Percentiles rank a stretch among this genome's conserved stretches.
These are phyloP conservation scores for Diversispora eburnea DNA, from an alignment of 192 early-diverging fungal genomes.

Conservation along the genomic window DNA sequence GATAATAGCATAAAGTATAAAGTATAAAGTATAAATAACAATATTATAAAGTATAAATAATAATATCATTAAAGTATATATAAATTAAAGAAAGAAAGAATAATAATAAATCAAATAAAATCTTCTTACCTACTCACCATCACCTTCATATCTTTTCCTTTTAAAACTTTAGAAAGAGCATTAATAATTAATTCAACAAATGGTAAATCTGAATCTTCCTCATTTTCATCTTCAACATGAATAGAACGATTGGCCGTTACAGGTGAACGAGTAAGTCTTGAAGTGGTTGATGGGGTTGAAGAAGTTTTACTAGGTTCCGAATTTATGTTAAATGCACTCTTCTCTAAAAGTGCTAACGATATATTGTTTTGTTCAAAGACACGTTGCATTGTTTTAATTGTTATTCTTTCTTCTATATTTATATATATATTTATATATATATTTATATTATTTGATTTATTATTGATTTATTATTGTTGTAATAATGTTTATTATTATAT, in stretches of 20 bases:
- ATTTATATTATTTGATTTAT: no score
- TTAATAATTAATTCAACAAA: not conserved
- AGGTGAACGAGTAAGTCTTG: not conserved
- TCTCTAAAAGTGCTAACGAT: not conserved
- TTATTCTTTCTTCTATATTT: not conserved
- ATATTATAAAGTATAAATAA: not conserved
- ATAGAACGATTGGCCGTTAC: not conserved
- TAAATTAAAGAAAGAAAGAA: not conserved
- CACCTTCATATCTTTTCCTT: conserved; percentile 3
- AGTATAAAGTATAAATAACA: not conserved
- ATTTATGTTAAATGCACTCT: not conserved
- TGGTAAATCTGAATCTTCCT: not conserved
- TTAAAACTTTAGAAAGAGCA: conserved; percentile 1
- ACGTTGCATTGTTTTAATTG: not conserved
- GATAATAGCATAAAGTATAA: no score
- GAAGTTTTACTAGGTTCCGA: not conserved
- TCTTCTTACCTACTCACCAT: not conserved
- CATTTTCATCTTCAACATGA: conserved; percentile 1
- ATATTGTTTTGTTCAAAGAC: conserved; percentile 7
- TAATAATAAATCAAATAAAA: not conserved
- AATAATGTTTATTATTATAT: no score
- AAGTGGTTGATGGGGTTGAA: not conserved
- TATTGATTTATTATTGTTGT: no score
- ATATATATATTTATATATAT: no score
- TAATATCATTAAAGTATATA: not conserved